Percentiles rank a stretch among this genome's conserved stretches.
Conservation (phyloP, 2,329 filamentous ascomycete genomes). For the Diaporthe sp. region DNA sequence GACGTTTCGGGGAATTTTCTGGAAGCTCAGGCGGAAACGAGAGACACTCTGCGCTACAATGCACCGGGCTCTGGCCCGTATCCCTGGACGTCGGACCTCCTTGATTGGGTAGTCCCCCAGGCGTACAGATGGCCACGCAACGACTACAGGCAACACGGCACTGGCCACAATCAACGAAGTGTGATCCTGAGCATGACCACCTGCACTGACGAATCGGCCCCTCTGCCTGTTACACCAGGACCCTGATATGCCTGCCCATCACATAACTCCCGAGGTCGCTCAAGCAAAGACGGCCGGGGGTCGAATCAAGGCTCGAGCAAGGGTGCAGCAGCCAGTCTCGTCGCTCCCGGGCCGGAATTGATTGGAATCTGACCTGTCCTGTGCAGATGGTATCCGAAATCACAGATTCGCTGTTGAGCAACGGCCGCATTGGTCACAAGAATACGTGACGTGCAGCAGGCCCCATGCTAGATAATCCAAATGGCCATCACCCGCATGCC, state of each 20-base stretch:
- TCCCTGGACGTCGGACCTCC: neutral
- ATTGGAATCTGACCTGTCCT: neutral
- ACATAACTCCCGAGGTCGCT: constrained; percentile 10
- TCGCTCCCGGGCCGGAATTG: neutral
- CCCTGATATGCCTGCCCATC: neutral
- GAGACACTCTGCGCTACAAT: neutral
- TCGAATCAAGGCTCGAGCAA: neutral
- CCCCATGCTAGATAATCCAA: neutral
- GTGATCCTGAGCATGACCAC: neutral
- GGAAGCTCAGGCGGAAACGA: constrained; percentile 2
- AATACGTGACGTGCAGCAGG: neutral
- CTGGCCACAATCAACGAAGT: neutral
- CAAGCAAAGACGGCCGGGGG: neutral
- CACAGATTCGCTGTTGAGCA: neutral
- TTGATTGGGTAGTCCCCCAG: constrained; percentile 11
- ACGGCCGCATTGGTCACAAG: neutral
- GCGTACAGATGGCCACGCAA: constrained; percentile 23
- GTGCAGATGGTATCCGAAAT: neutral
- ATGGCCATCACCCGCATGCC: neutral
- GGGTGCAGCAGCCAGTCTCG: neutral
- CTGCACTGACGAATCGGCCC: constrained; percentile 8
- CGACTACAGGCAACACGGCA: neutral
- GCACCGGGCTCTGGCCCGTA: neutral
- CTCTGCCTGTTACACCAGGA: constrained; percentile 8
- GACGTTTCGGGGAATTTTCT: constrained; percentile 24